Conservation (phyloP, 805 yeast genomes). For the Cyberlindnera japonica region DNA sequence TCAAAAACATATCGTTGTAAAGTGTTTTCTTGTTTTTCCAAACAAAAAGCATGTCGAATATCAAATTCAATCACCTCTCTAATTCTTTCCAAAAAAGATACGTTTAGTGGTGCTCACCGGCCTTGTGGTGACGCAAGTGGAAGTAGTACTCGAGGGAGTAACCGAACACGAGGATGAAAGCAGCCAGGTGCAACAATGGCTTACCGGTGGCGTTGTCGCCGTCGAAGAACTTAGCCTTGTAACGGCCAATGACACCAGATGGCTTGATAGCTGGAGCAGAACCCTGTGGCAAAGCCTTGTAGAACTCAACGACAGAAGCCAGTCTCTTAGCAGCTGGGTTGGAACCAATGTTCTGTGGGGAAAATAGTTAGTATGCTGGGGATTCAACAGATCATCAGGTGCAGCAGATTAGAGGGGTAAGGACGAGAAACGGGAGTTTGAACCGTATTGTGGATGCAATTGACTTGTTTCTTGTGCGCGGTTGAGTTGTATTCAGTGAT, state of each 20-base stretch:
- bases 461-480: no score
- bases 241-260: constrained; percentile 65
- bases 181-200: constrained; percentile 76
- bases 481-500: no score
- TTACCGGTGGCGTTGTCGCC: constrained; percentile 80
- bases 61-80: constrained; percentile 6
- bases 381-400: no score
- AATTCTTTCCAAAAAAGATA: not conserved
- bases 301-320: constrained; percentile 91
- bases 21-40: not conserved
- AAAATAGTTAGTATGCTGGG: constrained; percentile 24
- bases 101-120: constrained; percentile 36
- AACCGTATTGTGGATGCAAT: no score
- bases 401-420: no score
- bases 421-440: no score
- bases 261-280: constrained; percentile 74
- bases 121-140: constrained; percentile 68
- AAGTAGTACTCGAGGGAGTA: constrained; percentile 91
- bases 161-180: constrained; percentile 68
- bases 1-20: constrained; percentile 1
- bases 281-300: constrained; percentile 95
- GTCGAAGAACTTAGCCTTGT: constrained; percentile 82
- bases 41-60: constrained; percentile 3
- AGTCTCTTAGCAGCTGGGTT: constrained; percentile 97
- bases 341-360: constrained; percentile 73